Conservation (phyloP, 495 filamentous ascomycete species). For the Bombardia bombarda region DNA sequence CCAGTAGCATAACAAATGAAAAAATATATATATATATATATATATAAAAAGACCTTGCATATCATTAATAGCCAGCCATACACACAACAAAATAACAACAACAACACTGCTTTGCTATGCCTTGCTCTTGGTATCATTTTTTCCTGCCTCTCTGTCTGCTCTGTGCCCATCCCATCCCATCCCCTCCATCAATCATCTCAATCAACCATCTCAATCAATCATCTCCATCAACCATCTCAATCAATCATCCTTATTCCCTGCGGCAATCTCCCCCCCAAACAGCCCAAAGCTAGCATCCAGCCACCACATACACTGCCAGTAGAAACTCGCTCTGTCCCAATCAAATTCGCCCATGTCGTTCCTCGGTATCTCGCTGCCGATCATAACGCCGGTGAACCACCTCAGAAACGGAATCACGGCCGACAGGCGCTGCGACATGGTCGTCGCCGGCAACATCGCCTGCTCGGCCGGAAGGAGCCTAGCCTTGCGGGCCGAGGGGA, state of each 20-base stretch:
- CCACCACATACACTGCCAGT: conserved; percentile 59
- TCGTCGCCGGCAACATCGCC: conserved; percentile 56
- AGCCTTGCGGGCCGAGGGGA: conserved; percentile 41
- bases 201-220: too few relatives aligned
- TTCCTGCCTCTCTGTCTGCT: too few relatives aligned
- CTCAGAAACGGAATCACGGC: conserved; percentile 54
- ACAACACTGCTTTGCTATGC: too few relatives aligned
- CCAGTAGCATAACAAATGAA: too few relatives aligned
- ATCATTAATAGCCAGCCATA: too few relatives aligned
- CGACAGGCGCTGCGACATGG: conserved; percentile 51
- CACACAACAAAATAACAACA: too few relatives aligned
- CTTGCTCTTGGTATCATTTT: too few relatives aligned
- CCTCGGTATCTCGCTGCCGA: conserved; percentile 68
- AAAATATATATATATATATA: too few relatives aligned
- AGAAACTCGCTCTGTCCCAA: conserved; percentile 61
- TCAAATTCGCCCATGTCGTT: conserved; percentile 78
- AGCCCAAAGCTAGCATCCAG: conserved; percentile 39
- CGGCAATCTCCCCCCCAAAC: conserved; percentile 41
- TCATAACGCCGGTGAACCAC: conserved; percentile 71
- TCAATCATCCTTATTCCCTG: conserved; percentile 43
- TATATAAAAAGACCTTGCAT: too few relatives aligned
- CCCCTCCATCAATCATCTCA: too few relatives aligned
- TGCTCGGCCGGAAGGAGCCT: conserved; percentile 48
- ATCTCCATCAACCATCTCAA: conserved; percentile 30
- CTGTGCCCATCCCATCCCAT: too few relatives aligned